These are phyloP conservation scores for Chrysanthemum makinoi DNA, from an alignment of 129 eudicot species.

Conservation along the genomic window DNA sequence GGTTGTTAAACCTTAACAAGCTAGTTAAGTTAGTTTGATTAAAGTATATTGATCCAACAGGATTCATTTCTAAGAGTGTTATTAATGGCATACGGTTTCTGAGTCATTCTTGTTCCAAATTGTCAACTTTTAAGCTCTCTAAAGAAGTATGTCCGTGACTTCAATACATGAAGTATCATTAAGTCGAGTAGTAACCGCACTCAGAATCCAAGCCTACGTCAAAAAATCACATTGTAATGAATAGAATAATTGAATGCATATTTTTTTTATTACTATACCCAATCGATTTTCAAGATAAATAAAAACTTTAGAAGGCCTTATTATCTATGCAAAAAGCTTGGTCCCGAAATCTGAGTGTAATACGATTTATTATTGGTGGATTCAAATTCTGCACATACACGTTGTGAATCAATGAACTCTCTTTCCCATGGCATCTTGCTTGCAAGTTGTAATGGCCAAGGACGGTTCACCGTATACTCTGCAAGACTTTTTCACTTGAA, in stretches of 20 bases:
- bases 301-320: slow-evolving; percentile 82
- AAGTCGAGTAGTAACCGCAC: background rate
- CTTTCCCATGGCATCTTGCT: no score
- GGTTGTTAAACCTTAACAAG: no score
- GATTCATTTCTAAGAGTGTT: no score
- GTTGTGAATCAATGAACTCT: no score
- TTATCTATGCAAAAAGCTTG: slow-evolving; percentile 53
- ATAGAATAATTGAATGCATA: background rate
- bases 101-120: no score
- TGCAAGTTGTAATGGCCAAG: no score
- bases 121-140: slow-evolving; percentile 75
- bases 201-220: background rate
- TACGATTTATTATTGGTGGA: slow-evolving; percentile 36
- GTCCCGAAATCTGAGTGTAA: slow-evolving; percentile 82
- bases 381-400: no score
- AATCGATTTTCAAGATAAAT: slow-evolving; percentile 69
- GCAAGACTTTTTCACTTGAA: no score
- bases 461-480: no score
- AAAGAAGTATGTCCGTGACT: slow-evolving; percentile 84
- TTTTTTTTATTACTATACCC: slow-evolving; percentile 38
- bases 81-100: no score
- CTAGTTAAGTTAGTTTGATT: no score
- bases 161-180: slow-evolving; percentile 27
- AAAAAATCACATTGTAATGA: background rate
- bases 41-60: no score